Evolutionary conservation across 2,329 filamentous ascomycete species (phyloP).

Genomic region (Beauveria sp.): DNA sequence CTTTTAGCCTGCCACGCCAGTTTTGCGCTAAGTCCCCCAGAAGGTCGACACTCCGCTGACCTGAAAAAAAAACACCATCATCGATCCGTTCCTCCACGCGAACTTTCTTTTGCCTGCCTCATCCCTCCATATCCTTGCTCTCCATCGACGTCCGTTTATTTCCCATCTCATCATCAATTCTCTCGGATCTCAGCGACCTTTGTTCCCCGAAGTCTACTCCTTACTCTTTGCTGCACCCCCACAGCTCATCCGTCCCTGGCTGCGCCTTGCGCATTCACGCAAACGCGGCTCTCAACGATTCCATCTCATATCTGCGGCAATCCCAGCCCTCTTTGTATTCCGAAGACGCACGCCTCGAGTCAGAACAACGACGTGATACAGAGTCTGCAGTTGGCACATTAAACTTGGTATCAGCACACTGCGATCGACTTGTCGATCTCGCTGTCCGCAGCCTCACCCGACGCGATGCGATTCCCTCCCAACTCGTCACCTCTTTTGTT

Average conservation of each 20-base stretch:
- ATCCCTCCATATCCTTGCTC: not conserved
- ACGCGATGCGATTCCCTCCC: slow-evolving; percentile 47
- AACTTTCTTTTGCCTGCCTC: slow-evolving; percentile 6
- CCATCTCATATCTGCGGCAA: not conserved
- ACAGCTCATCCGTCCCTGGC: not conserved
- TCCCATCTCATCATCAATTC: not conserved
- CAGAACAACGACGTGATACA: not conserved
- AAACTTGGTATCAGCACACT: no score
- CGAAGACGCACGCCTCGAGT: not conserved
- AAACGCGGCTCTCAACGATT: not conserved
- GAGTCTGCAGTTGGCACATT: not conserved
- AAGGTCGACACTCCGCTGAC: not conserved
- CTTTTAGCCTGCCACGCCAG: not conserved
- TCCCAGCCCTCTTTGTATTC: not conserved
- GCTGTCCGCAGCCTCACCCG: not conserved
- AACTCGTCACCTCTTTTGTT: slow-evolving; percentile 42
- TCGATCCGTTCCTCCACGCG: slow-evolving; percentile 3
- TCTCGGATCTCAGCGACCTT: not conserved
- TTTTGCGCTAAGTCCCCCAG: not conserved
- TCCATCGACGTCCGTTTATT: not conserved
- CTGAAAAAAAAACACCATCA: not conserved
- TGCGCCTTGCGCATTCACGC: not conserved
- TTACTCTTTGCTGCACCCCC: not conserved
- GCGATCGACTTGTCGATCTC: not conserved
- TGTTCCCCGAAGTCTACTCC: not conserved